phyloP scores from a whole-genome alignment of 306 rosid species.

The Acacia crassicarpa region DNA sequence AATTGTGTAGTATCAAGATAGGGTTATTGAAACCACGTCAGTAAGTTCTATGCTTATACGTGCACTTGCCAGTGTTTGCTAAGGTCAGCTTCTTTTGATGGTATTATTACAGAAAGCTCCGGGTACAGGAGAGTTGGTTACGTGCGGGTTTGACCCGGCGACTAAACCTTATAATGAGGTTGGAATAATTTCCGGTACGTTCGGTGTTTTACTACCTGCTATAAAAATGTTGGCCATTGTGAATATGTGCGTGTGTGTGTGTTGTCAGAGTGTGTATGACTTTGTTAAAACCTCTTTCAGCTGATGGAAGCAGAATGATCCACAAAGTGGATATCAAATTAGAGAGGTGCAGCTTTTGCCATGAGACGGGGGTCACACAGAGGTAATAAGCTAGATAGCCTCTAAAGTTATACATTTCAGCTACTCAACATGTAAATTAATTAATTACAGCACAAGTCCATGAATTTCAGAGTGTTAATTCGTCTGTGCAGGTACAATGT shows the following conservation, averaged over 20 bases:
- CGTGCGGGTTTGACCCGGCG: constrained; percentile 49
- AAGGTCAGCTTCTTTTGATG: background rate
- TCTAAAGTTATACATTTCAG: too few relatives aligned
- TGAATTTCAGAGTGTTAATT: background rate
- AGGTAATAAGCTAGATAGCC: constrained; percentile 34
- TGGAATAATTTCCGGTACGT: constrained; percentile 73
- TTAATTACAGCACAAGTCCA: background rate
- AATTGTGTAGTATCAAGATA: background rate
- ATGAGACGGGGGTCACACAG: constrained; percentile 66
- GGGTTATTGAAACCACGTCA: background rate
- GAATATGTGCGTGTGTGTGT: background rate
- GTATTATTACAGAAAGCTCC: constrained; percentile 55
- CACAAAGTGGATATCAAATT: constrained; percentile 60
- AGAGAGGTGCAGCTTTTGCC: constrained; percentile 51
- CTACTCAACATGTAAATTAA: background rate
- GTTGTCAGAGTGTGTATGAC: background rate
- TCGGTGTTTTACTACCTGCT: background rate
- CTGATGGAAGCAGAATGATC: constrained; percentile 62
- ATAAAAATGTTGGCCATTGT: background rate
- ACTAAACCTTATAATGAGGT: constrained; percentile 51
- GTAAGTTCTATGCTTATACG: background rate
- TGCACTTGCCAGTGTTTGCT: background rate
- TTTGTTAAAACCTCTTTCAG: constrained; percentile 33
- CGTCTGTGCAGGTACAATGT: constrained; percentile 27
- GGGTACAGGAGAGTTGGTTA: constrained; percentile 57